These are phyloP conservation scores for Harrya chromipes DNA, from an alignment of 768 basidiomycete species.

Conservation along the genomic window DNA sequence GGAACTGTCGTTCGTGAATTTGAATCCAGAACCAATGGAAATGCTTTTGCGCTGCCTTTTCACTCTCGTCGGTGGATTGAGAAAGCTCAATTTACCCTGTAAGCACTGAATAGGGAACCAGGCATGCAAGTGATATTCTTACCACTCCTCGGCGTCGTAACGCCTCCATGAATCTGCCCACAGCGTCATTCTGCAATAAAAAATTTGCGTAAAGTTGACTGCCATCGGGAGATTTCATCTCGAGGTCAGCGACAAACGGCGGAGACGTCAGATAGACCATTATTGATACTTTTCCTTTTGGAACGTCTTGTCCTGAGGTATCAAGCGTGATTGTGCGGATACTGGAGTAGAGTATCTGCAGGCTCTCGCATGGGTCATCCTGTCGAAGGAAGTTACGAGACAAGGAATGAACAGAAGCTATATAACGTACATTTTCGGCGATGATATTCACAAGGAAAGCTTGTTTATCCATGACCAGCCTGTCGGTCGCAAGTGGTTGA, in stretches of 20 bases:
- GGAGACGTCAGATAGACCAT: constrained; percentile 32
- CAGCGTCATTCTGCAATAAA: constrained; percentile 31
- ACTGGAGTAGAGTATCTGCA: constrained; percentile 43
- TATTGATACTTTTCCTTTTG: constrained; percentile 24
- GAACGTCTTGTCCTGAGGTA: constrained; percentile 19
- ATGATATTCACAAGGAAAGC: constrained; percentile 51
- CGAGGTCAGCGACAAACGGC: constrained; percentile 37
- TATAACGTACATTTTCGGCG: constrained; percentile 14
- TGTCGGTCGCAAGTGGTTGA: constrained; percentile 38
- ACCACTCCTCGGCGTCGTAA: constrained; percentile 49
- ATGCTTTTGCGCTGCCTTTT: constrained; percentile 18
- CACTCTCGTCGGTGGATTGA: constrained; percentile 15
- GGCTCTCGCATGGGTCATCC: constrained; percentile 52
- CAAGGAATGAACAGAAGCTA: background rate
- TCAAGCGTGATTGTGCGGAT: constrained; percentile 25
- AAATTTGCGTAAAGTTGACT: constrained; percentile 35
- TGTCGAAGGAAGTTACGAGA: constrained; percentile 18
- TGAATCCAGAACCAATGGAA: constrained; percentile 27
- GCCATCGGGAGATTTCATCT: constrained; percentile 18
- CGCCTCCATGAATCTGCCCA: constrained; percentile 39
- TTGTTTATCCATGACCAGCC: constrained; percentile 50
- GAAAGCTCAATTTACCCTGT: constrained; percentile 31
- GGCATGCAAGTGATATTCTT: constrained; percentile 10
- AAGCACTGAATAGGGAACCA: constrained; percentile 1
- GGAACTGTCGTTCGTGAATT: constrained; percentile 21